Evolutionary conservation across 352 stramenopile species (phyloP).

Genomic region (Phytopythium litorale): DNA sequence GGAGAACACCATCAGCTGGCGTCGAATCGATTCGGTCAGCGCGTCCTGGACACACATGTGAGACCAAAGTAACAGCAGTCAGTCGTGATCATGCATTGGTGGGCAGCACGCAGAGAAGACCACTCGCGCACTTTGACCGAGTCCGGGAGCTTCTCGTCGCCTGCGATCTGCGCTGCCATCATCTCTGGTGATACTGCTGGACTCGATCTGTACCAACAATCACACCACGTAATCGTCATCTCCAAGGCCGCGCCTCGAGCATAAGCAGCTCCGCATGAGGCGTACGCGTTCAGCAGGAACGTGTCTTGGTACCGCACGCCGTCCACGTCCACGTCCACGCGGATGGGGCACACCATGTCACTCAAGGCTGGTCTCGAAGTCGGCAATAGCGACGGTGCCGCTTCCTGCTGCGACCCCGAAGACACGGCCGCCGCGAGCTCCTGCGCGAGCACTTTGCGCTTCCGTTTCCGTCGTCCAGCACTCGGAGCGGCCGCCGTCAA

Average conservation of each 20-base stretch:
- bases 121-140: slow-evolving; percentile 25
- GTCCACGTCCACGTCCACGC: slow-evolving; percentile 73
- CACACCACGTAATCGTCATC: neutral
- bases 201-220: slow-evolving; percentile 14
- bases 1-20: slow-evolving; percentile 64
- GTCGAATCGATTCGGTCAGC: slow-evolving; percentile 68
- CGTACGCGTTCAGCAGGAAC: slow-evolving; percentile 62
- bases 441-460: slow-evolving; percentile 45
- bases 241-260: neutral
- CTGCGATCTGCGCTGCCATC: slow-evolving; percentile 52
- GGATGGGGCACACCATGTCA: slow-evolving; percentile 68
- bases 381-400: slow-evolving; percentile 11
- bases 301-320: slow-evolving; percentile 76
- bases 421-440: slow-evolving; percentile 20
- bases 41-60: slow-evolving; percentile 25
- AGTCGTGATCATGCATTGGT: neutral
- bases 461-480: slow-evolving; percentile 42
- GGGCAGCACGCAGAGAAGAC: neutral
- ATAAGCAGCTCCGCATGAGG: neutral
- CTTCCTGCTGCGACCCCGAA: slow-evolving; percentile 13
- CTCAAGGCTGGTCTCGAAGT: slow-evolving; percentile 9
- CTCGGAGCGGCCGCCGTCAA: neutral
- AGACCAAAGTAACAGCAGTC: neutral
- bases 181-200: slow-evolving; percentile 39
- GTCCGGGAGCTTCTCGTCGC: slow-evolving; percentile 55